These are phyloP conservation scores for Rubia balearica DNA, from an alignment of 305 asterid genomes.

Conservation along the genomic window DNA sequence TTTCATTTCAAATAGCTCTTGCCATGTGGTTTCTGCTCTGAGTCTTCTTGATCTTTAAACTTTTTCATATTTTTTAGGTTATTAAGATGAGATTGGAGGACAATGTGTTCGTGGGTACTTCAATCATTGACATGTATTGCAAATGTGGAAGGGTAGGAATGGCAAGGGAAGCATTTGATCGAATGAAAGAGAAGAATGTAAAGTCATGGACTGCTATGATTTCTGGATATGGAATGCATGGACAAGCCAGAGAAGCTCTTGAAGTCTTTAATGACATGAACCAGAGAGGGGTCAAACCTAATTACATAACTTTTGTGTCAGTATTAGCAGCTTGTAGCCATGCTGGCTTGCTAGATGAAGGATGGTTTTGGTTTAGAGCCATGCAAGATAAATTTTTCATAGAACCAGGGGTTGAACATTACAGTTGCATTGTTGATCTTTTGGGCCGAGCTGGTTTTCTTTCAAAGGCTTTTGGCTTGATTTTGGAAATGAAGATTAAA, in stretches of 20 bases:
- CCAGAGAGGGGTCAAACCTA: conserved; percentile 6
- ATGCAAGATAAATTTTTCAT: conserved; percentile 8
- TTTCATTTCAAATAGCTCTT: not conserved
- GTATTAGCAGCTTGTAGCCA: conserved; percentile 14
- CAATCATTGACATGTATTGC: conserved; percentile 13
- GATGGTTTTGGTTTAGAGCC: conserved; percentile 10
- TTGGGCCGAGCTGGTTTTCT: conserved; percentile 13
- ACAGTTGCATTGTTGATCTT: conserved; percentile 7
- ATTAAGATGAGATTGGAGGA: conserved; percentile 11
- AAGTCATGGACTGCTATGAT: conserved; percentile 12
- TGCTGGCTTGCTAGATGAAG: conserved; percentile 13
- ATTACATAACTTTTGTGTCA: conserved; percentile 10
- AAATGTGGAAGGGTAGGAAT: conserved; percentile 13
- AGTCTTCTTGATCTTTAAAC: not conserved
- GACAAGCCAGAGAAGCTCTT: conserved; percentile 8
- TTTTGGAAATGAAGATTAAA: conserved; percentile 9
- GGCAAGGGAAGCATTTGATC: conserved; percentile 8
- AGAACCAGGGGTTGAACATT: conserved; percentile 7
- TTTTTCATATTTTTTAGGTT: not conserved
- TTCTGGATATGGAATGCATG: conserved; percentile 10
- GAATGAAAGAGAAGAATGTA: conserved; percentile 6
- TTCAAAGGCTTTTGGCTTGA: conserved; percentile 3
- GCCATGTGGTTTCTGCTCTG: conserved; percentile 4
- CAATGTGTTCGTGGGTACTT: conserved; percentile 6
- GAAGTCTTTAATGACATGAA: conserved; percentile 9